phyloP scores from a whole-genome alignment of 352 stramenopile genomes.

The Pythium phragmitis region DNA sequence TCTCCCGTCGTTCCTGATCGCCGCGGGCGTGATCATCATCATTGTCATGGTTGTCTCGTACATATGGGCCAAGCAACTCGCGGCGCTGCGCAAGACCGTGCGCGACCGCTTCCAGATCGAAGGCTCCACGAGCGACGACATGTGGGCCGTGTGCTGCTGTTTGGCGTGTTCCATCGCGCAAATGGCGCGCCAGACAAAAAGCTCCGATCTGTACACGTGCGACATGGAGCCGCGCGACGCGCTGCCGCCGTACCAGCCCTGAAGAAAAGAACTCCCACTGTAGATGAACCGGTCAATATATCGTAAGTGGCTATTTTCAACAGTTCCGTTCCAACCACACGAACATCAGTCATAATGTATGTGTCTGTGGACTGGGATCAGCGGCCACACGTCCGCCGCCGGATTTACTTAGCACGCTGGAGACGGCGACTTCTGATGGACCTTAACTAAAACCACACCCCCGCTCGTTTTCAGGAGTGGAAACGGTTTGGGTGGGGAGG shows the following conservation, averaged over 20 bases:
- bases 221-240: slow-evolving; percentile 11
- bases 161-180: slow-evolving; percentile 1
- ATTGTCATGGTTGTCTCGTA: background rate
- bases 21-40: background rate
- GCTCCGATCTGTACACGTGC: background rate
- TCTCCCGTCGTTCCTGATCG: background rate
- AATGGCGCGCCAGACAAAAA: slow-evolving; percentile 15
- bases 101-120: slow-evolving; percentile 11
- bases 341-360: no score
- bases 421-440: no score
- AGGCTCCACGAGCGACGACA: slow-evolving; percentile 4
- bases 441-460: no score
- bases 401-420: no score
- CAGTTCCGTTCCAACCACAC: background rate
- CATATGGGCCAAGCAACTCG: background rate
- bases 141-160: slow-evolving; percentile 2
- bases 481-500: no score
- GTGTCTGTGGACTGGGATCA: no score
- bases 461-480: no score
- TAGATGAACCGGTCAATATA: background rate
- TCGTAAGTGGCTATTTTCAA: no score
- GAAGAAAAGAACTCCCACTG: background rate
- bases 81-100: slow-evolving; percentile 3
- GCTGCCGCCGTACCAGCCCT: slow-evolving; percentile 7
- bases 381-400: no score